Conservation (phyloP, 129 eudicot genomes). For the Ambrosia artemisiifolia region DNA sequence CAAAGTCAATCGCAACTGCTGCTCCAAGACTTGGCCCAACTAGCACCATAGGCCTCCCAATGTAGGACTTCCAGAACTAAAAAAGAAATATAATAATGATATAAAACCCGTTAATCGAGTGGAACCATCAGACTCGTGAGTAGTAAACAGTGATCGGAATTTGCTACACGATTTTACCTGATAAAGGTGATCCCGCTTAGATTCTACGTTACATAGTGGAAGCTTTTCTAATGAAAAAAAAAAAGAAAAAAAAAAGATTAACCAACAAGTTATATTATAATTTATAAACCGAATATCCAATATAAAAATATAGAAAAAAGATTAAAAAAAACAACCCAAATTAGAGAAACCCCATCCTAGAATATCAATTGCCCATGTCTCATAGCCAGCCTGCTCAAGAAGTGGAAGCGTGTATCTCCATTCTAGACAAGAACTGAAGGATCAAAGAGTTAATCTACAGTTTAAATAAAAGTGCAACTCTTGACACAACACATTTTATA, state of each 20-base stretch:
- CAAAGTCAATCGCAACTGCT: slow-evolving; percentile 91
- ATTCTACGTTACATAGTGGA: slow-evolving; percentile 68
- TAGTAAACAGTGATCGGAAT: background rate
- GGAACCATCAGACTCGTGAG: background rate
- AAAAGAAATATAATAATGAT: background rate
- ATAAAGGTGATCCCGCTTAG: slow-evolving; percentile 94
- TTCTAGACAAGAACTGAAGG: slow-evolving; percentile 94
- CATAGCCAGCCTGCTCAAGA: slow-evolving; percentile 83
- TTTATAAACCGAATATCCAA: background rate
- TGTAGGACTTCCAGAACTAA: slow-evolving; percentile 84
- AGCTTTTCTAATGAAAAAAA: slow-evolving; percentile 47
- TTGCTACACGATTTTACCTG: slow-evolving; percentile 50
- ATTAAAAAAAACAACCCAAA: slow-evolving; percentile 46
- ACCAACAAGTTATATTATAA: background rate
- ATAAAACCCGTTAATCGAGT: background rate
- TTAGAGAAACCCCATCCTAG: slow-evolving; percentile 99
- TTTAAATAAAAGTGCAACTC: background rate
- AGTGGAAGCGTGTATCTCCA: slow-evolving; percentile 86
- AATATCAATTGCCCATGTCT: slow-evolving; percentile 91
- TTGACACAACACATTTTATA: background rate
- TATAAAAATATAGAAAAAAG: background rate
- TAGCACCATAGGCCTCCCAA: slow-evolving; percentile 77
- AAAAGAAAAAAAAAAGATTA: slow-evolving; percentile 13
- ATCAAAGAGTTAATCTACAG: slow-evolving; percentile 30
- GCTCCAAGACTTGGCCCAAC: slow-evolving; percentile 99